Evolutionary conservation across 2,329 filamentous ascomycete species (phyloP).

Genomic region (Pestalotiopsis sp.): DNA sequence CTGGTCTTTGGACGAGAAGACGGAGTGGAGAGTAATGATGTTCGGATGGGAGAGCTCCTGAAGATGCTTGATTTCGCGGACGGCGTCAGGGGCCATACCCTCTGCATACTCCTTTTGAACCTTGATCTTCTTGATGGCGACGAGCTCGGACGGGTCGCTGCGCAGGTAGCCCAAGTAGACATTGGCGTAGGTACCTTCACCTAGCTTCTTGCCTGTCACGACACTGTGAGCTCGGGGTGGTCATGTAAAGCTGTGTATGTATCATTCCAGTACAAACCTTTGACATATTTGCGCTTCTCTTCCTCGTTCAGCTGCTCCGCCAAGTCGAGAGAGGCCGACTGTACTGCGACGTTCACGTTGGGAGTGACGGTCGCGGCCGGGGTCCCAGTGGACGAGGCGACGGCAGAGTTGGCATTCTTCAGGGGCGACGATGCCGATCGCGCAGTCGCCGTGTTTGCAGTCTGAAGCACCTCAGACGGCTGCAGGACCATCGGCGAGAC

Average conservation of each 20-base stretch:
- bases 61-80: constrained; percentile 93
- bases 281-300: constrained; percentile 86
- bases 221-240: neutral
- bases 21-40: constrained; percentile 88
- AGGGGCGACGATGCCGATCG: constrained; percentile 45
- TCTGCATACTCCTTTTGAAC: constrained; percentile 84
- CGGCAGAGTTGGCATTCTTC: constrained; percentile 42
- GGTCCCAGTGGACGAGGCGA: constrained; percentile 48
- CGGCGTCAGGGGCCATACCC: constrained; percentile 90
- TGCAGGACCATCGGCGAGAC: constrained; percentile 32
- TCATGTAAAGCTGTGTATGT: neutral
- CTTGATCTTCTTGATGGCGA: constrained; percentile 95
- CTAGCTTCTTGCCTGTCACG: constrained; percentile 78
- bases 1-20: constrained; percentile 95
- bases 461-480: constrained; percentile 29
- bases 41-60: constrained; percentile 95
- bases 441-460: constrained; percentile 18
- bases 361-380: constrained; percentile 34
- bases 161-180: constrained; percentile 88
- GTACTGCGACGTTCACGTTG: constrained; percentile 29
- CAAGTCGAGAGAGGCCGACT: constrained; percentile 50
- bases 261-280: constrained; percentile 54
- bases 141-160: constrained; percentile 69
- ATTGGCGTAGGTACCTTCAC: constrained; percentile 95
- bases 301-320: constrained; percentile 82